phyloP scores from a whole-genome alignment of 345 rosid genomes.

The Populus simonii region DNA sequence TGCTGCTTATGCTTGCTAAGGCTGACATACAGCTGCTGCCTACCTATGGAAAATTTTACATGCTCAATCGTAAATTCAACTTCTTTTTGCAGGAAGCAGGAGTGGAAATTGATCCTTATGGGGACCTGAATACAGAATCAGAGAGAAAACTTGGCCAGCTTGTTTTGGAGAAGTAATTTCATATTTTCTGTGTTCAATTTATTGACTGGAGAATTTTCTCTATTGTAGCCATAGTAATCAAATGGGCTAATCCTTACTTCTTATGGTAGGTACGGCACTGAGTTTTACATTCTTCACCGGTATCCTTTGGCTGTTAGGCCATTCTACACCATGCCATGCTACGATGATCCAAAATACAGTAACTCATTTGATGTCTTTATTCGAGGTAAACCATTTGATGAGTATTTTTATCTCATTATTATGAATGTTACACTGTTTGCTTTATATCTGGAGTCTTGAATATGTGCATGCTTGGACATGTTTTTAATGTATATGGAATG shows the following conservation, averaged over 20 bases:
- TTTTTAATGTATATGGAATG: background rate
- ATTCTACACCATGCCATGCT: slow-evolving; percentile 93
- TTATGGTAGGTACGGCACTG: slow-evolving; percentile 66
- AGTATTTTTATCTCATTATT: background rate
- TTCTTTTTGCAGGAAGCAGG: slow-evolving; percentile 65
- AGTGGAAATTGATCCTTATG: slow-evolving; percentile 78
- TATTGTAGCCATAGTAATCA: background rate
- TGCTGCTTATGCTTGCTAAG: background rate
- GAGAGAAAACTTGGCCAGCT: slow-evolving; percentile 92
- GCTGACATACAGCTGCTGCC: background rate
- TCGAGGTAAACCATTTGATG: slow-evolving; percentile 47
- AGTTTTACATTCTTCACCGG: slow-evolving; percentile 79
- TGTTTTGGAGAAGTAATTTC: slow-evolving; percentile 67
- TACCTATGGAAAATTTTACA: background rate
- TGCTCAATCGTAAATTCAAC: background rate
- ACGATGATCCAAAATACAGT: slow-evolving; percentile 64
- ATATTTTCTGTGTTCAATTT: background rate
- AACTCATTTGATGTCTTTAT: slow-evolving; percentile 94
- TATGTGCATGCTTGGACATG: background rate
- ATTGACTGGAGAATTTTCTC: background rate
- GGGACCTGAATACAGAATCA: slow-evolving; percentile 80
- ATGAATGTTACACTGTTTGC: background rate
- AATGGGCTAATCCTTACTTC: slow-evolving; percentile 2
- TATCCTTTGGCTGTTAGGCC: slow-evolving; percentile 84
- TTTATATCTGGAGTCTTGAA: background rate